Percentiles rank a stretch among this genome's conserved stretches.
phyloP scores from a whole-genome alignment of 768 basidiomycete genomes.

The Lactarius sanguifluus region DNA sequence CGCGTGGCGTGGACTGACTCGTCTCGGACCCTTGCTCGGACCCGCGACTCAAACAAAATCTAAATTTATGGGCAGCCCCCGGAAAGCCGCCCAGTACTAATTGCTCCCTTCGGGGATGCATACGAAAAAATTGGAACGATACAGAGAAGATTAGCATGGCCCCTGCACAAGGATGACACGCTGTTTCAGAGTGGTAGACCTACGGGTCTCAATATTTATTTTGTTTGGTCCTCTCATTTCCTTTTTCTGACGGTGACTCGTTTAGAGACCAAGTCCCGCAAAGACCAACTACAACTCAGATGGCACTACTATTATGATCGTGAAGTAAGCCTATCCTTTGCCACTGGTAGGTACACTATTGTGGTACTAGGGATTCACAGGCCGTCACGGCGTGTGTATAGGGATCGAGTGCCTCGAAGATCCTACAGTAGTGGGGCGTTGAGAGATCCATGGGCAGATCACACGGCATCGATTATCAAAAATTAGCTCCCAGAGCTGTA shows the following conservation, averaged over 20 bases:
- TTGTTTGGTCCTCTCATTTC: background rate
- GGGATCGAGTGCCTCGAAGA: background rate
- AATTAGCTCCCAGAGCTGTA: background rate
- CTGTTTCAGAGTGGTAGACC: conserved; percentile 89
- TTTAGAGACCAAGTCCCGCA: too few relatives aligned
- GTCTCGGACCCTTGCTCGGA: background rate
- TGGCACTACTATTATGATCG: too few relatives aligned
- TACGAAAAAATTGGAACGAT: conserved; percentile 99
- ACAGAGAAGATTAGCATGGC: conserved; percentile 99
- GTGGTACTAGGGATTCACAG: background rate
- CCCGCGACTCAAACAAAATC: background rate
- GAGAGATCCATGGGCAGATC: background rate
- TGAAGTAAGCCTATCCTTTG: too few relatives aligned
- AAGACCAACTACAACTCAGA: too few relatives aligned
- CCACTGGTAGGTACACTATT: too few relatives aligned
- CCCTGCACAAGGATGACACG: conserved; percentile 99
- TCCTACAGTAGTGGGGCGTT: background rate
- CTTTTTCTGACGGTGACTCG: background rate
- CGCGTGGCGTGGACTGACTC: too few relatives aligned
- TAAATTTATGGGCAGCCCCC: background rate
- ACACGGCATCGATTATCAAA: background rate
- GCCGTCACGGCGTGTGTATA: background rate
- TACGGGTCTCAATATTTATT: conserved; percentile 47
- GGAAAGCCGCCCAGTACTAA: background rate
- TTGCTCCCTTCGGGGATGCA: conserved; percentile 82